phyloP scores from a whole-genome alignment of 2,329 filamentous ascomycete genomes.

The Simplicillium sp. region DNA sequence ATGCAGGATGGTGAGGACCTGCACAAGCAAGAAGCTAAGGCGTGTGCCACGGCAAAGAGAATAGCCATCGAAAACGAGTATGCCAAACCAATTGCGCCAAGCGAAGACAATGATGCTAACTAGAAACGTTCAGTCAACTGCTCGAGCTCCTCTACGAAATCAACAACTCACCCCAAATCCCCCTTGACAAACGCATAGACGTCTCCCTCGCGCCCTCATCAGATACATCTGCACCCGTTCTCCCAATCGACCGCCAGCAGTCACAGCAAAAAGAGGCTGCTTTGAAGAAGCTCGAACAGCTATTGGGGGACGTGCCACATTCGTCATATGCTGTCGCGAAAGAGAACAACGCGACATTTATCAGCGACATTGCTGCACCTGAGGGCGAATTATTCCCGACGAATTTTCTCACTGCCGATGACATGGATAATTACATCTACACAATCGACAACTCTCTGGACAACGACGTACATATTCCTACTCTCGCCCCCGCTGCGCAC shows the following conservation, averaged over 20 bases:
- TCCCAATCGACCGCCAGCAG: conserved; percentile 21
- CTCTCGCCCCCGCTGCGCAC: conserved; percentile 40
- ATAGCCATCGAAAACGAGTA: conserved; percentile 92
- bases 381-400: conserved; percentile 48
- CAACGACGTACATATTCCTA: conserved; percentile 30
- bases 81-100: conserved; percentile 16
- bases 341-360: conserved; percentile 51
- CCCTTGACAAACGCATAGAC: conserved; percentile 65
- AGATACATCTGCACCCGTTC: conserved; percentile 22
- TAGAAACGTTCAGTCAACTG: conserved; percentile 53
- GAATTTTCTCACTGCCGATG: conserved; percentile 58
- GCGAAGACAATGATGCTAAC: conserved; percentile 9
- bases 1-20: conserved; percentile 76
- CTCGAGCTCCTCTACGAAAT: conserved; percentile 83
- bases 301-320: conserved; percentile 45
- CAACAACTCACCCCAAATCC: conserved; percentile 75
- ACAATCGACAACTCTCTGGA: conserved; percentile 47
- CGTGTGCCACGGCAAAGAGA: conserved; percentile 70
- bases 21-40: conserved; percentile 73
- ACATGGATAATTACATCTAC: conserved; percentile 66
- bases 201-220: conserved; percentile 42
- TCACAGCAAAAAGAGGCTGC: conserved; percentile 30
- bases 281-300: conserved; percentile 37
- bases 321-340: conserved; percentile 42
- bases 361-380: conserved; percentile 38